Evolutionary conservation across 1,139 yeast genomes (phyloP), one percentile per base, ranked within the genome.

Genomic region (Geotrichum citri-aurantii): DNA sequence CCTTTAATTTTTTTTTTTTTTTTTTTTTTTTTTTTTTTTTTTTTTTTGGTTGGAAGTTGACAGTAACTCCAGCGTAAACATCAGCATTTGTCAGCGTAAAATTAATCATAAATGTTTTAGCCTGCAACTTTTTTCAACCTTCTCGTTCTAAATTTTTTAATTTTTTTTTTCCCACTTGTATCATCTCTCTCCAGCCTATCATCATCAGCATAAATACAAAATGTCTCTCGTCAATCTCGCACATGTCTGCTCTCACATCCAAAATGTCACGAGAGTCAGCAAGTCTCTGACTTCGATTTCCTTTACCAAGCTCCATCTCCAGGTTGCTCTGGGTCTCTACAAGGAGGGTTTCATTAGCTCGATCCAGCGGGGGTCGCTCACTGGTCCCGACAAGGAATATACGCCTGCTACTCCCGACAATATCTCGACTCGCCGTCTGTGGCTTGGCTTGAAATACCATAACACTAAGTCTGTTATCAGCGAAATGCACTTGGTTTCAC

Each of bases 401-500:
- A 84, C 83, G 0, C 96, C 91, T 46, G 90, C 88, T 31, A 91
- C 98, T 0, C 91, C 86, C 49, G 96, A 89, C 70, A 92, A 93
- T 69, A 83, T 93, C 51, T 76, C 96, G 19, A 82, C 95, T 0
- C 83, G 99, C 69, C 81, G 96, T 66, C 79, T 93, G 61, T 93
- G 99, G 99, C 74, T 93, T 23, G 95, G 92, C 1, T 77, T 93
- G 69, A 93, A 93, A 71, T 93, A 95, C 73, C 83, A 95, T 69
- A 84, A 89, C 65, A 84, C 86, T 69, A 78, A 79, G 63, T 86
- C 97, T 0, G 96, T 93, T 12, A 78, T 93, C 64, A 79, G 85
- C 63, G 80, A 83, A 60, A 82, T 92, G 68, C 79, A 82, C 47
- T 78, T 93, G 67, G 83, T 95, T 51, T 87, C 95, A 57, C 91